Evolutionary conservation across 75 land plant genomes (phyloP).

Genomic region (Cunninghamia lanceolata): DNA sequence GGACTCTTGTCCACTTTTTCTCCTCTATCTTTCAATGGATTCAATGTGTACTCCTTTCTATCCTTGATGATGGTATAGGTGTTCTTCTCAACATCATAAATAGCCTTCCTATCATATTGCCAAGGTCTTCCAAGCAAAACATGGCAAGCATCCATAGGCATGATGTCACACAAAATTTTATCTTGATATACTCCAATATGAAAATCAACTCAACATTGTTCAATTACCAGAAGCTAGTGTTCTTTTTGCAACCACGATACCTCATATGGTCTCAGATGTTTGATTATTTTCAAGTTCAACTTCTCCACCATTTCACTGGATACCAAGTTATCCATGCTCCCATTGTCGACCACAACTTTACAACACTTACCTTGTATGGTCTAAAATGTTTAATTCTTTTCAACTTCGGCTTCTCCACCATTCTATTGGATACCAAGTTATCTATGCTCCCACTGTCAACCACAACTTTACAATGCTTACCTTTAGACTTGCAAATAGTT

Average conservation of each 20-base stretch:
- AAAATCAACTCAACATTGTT: background rate
- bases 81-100: background rate
- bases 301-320: background rate
- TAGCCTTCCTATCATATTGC: background rate
- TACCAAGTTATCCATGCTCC: conserved; percentile 4
- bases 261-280: background rate
- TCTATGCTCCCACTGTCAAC: too few species aligned
- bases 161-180: conserved; percentile 3
- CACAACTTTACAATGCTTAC: too few species aligned
- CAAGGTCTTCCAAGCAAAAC: background rate
- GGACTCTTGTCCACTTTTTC: too few species aligned
- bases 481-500: too few species aligned
- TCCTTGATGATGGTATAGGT: background rate
- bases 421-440: background rate
- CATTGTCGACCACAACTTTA: background rate
- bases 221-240: background rate
- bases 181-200: conserved; percentile 1
- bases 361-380: background rate
- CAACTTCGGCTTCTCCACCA: background rate
- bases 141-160: conserved; percentile 9
- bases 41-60: background rate
- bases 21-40: background rate
- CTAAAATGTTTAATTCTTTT: background rate
- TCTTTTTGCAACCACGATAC: conserved; percentile 8
- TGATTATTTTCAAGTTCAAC: background rate